Evolutionary conservation across 108 stramenopile genomes (phyloP).

Genomic region (Parmales sp.): DNA sequence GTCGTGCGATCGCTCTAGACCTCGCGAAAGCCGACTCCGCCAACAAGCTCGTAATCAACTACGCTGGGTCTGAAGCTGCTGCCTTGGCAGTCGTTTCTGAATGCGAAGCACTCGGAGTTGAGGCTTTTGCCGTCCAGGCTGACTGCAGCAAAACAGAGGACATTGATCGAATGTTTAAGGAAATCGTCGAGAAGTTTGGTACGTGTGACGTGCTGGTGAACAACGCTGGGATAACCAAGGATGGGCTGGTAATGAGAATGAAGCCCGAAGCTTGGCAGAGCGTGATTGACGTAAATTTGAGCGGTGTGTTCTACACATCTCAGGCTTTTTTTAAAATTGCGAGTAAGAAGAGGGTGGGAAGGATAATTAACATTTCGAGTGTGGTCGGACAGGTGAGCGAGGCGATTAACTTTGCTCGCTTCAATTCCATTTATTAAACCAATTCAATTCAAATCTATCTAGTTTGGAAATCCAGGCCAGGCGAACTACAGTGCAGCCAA

Average conservation of each 20-base stretch:
- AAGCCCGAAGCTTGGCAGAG: conserved; percentile 83
- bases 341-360: conserved; percentile 80
- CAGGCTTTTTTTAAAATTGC: conserved; percentile 83
- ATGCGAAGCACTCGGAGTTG: conserved; percentile 65
- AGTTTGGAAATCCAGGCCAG: conserved; percentile 85
- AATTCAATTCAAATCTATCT: no score
- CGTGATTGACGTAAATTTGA: conserved; percentile 90
- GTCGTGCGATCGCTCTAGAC: conserved; percentile 79
- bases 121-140: conserved; percentile 74
- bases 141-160: conserved; percentile 59
- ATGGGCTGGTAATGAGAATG: conserved; percentile 88
- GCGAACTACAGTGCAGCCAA: conserved; percentile 91
- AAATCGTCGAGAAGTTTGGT: conserved; percentile 62
- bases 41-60: conserved; percentile 91
- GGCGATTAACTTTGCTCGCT: no score
- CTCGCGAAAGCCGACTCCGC: conserved; percentile 66
- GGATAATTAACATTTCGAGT: conserved; percentile 89
- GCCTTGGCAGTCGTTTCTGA: conserved; percentile 69
- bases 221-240: conserved; percentile 91
- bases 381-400: conserved; percentile 79
- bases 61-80: conserved; percentile 67
- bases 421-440: no score
- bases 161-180: conserved; percentile 67
- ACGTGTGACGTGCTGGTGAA: conserved; percentile 83
- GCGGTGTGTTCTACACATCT: conserved; percentile 89